Conservation (phyloP, 1,284 basidiomycete genomes). For the Leccinum colubrinum region DNA sequence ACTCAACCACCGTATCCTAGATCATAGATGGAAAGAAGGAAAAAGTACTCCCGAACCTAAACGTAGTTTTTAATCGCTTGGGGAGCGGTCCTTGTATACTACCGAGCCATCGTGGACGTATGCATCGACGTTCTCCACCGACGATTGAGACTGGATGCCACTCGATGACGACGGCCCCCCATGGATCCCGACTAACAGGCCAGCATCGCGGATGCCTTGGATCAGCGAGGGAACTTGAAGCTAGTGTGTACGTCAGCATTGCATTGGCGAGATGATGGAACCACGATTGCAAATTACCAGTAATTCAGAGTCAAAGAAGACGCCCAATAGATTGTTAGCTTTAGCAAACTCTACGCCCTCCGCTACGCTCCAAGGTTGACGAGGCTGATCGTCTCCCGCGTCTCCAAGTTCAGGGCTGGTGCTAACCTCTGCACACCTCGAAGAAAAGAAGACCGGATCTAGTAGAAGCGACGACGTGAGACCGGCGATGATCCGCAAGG, state of each 20-base stretch:
- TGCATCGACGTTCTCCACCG: constrained; percentile 63
- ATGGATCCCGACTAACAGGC: constrained; percentile 83
- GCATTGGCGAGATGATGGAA: not conserved
- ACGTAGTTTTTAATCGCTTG: constrained; percentile 42
- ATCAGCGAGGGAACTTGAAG: constrained; percentile 80
- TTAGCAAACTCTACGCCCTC: constrained; percentile 95
- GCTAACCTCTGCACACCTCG: constrained; percentile 74
- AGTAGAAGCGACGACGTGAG: constrained; percentile 16
- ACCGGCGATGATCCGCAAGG: constrained; percentile 16
- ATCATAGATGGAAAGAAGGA: constrained; percentile 16
- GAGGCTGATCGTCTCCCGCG: constrained; percentile 42
- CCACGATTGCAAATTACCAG: constrained; percentile 53
- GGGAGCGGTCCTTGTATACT: constrained; percentile 61
- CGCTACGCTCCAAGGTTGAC: constrained; percentile 62
- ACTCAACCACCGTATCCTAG: constrained; percentile 24
- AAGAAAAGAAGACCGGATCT: constrained; percentile 97
- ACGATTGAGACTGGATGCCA: constrained; percentile 39
- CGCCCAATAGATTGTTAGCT: constrained; percentile 90
- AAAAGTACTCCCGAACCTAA: constrained; percentile 17
- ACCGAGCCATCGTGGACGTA: constrained; percentile 60
- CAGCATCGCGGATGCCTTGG: constrained; percentile 83
- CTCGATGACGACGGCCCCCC: constrained; percentile 48
- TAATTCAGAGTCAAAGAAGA: constrained; percentile 88
- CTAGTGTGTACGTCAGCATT: constrained; percentile 33
- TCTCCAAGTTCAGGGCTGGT: constrained; percentile 44